phyloP scores from a whole-genome alignment of 768 basidiomycete genomes.

The Mycena indigotica region DNA sequence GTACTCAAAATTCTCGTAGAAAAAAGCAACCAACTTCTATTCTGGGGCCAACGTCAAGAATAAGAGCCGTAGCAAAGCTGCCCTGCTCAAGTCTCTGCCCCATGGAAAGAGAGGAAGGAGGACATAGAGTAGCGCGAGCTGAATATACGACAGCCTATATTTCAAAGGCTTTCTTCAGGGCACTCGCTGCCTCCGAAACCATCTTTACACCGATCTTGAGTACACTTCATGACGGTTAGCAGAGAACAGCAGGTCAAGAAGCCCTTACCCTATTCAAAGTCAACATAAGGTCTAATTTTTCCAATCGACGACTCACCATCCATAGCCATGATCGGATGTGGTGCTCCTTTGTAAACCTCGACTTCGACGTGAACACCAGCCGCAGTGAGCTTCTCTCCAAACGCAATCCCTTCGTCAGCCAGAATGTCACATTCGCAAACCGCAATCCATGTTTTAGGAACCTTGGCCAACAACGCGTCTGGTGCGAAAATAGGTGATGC shows the following conservation, averaged over 20 bases:
- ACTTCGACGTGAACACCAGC: constrained; percentile 57
- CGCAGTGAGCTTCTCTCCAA: constrained; percentile 56
- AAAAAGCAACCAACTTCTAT: constrained; percentile 90
- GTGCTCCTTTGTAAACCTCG: constrained; percentile 61
- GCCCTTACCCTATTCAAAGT: constrained; percentile 22
- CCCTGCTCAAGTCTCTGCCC: constrained; percentile 58
- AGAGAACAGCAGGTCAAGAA: not conserved
- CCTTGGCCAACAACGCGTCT: constrained; percentile 47
- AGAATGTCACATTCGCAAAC: constrained; percentile 70
- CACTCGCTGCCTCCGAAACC: constrained; percentile 39
- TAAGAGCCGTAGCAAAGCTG: constrained; percentile 70
- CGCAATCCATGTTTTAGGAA: constrained; percentile 62
- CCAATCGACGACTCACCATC: constrained; percentile 50
- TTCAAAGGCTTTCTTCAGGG: constrained; percentile 34
- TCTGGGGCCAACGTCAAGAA: constrained; percentile 84
- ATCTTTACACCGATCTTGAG: constrained; percentile 38
- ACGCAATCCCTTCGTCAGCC: constrained; percentile 64
- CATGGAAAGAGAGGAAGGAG: constrained; percentile 46
- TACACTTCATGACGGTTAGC: constrained; percentile 21
- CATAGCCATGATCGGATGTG: constrained; percentile 77
- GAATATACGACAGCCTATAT: constrained; percentile 1
- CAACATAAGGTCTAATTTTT: constrained; percentile 2
- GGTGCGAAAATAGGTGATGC: constrained; percentile 74
- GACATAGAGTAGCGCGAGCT: not conserved
- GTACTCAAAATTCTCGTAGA: constrained; percentile 44